Base-by-base conservation (phyloP, 2,329 filamentous ascomycete genomes). In the Botryotinia narcissicola region DNA sequence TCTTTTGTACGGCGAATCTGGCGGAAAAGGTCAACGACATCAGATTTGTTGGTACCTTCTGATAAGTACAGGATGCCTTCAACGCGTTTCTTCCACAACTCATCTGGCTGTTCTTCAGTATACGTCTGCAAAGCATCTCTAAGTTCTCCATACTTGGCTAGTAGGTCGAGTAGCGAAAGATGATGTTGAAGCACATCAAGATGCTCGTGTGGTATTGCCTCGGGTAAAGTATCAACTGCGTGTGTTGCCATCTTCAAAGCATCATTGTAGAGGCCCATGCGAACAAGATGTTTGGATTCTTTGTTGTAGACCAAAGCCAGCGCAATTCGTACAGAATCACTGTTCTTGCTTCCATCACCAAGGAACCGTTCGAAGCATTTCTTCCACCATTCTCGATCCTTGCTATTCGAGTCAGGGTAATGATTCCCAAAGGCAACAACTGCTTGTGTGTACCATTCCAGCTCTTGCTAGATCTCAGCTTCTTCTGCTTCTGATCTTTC, bases 321-420 rank as follows among this genome's bases (percentile, higher is more conserved):
- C 18, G 76, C 75, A 40, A 73, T 69, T 57, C 73, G 73, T 25
- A 77, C 29, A 48, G 73, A 72, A 29, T 78, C 74, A 12, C 64
- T 75, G 32, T 75, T 70, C n/a, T 78, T 68, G 22, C 76, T 75
- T 60, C 73, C 75, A 40, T 74, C 68, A 37, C 70, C 62, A 48
- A 78, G 72, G n/a, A 78, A 64, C n/a, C 77, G 74, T 14, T 75
- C 71, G 62, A 79, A 78, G 54, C 76, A 77, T 8, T 59, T 69
- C 60, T 77, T 78, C 78, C 78, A 78, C 78, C 77, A 79, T 37
- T 73, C 73, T 69, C 77, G 72, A 46, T 73, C 72, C 14, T 78
- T 74, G 44, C 62, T 57, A 32, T 74, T 70, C 4, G 74, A 62
- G 60, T 76, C 76, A 7, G 78, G 78, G 51, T 79, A 79, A 22